Evolutionary conservation across 441 rosid genomes (phyloP).

Genomic region (Pelargonium exstipulatum): DNA sequence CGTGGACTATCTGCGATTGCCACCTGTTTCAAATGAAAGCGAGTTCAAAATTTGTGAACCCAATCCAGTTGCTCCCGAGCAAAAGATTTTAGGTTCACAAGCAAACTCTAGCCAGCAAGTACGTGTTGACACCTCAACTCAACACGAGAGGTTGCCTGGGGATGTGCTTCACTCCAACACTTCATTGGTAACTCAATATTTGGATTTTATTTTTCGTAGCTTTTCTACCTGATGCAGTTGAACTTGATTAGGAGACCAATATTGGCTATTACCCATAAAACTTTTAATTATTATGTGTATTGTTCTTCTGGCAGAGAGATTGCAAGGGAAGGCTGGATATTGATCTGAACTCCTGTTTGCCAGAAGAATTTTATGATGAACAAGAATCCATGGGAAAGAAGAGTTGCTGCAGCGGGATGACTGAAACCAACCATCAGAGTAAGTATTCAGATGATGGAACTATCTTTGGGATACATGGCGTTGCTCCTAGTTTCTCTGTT

Average conservation of each 20-base stretch:
- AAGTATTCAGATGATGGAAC: neutral
- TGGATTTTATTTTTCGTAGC: neutral
- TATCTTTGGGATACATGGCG: neutral
- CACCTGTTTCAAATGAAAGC: constrained; percentile 17
- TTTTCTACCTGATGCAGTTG: constrained; percentile 2
- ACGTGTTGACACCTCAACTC: neutral
- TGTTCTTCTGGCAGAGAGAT: constrained; percentile 18
- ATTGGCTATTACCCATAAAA: neutral
- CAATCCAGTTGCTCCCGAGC: constrained; percentile 11
- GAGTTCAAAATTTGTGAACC: constrained; percentile 15
- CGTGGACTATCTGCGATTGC: neutral
- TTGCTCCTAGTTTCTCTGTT: neutral
- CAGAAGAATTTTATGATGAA: constrained; percentile 8
- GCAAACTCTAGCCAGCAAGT: constrained; percentile 8
- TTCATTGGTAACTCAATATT: constrained; percentile 7
- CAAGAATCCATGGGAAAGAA: constrained; percentile 16
- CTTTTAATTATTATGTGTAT: constrained; percentile 6
- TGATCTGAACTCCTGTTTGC: constrained; percentile 17
- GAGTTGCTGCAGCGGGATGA: constrained; percentile 5
- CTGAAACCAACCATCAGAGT: neutral
- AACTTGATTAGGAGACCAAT: neutral
- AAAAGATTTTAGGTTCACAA: constrained; percentile 13
- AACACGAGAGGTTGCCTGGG: constrained; percentile 14
- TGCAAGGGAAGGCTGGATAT: constrained; percentile 9
- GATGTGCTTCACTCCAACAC: neutral